Percentiles rank a stretch among this genome's conserved stretches.
These are phyloP conservation scores for Colletotrichum karsti DNA, from an alignment of 2,329 filamentous ascomycete genomes.

Conservation along the genomic window DNA sequence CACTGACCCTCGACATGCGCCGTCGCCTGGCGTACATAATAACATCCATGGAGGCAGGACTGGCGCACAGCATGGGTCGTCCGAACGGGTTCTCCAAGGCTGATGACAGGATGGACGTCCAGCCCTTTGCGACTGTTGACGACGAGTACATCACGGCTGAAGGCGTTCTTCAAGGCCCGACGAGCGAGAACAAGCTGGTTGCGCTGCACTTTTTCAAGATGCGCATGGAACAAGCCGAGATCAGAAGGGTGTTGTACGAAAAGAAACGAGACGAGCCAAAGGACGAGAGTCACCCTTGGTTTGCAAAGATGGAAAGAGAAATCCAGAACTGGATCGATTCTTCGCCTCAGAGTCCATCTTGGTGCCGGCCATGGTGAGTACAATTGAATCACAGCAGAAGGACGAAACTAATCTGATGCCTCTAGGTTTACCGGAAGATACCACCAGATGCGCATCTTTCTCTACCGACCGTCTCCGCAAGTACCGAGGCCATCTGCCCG, in stretches of 20 bases:
- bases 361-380: constrained; percentile 83
- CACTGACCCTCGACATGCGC: constrained; percentile 87
- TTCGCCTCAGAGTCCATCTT: constrained; percentile 73
- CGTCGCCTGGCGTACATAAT: constrained; percentile 89
- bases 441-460: constrained; percentile 87
- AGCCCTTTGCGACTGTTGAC: constrained; percentile 83
- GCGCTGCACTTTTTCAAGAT: constrained; percentile 95
- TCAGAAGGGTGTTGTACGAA: constrained; percentile 85
- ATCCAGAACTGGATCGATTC: constrained; percentile 82
- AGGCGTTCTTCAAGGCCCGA: constrained; percentile 77
- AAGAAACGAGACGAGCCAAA: constrained; percentile 80
- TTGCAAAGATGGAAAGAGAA: constrained; percentile 79
- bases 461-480: constrained; percentile 92
- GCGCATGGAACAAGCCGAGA: constrained; percentile 87
- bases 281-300: constrained; percentile 88
- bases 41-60: constrained; percentile 85
- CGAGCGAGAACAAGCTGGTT: constrained; percentile 84
- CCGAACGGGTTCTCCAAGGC: constrained; percentile 86
- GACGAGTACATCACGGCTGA: constrained; percentile 84
- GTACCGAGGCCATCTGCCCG: constrained; percentile 82
- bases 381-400: neutral
- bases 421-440: constrained; percentile 72
- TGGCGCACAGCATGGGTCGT: constrained; percentile 88
- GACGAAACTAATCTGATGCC: constrained; percentile 20
- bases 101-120: constrained; percentile 84